Evolutionary conservation across 1,284 basidiomycete genomes (phyloP), one percentile per base, ranked within the genome.

Genomic region (Fomitopsis palustris): DNA sequence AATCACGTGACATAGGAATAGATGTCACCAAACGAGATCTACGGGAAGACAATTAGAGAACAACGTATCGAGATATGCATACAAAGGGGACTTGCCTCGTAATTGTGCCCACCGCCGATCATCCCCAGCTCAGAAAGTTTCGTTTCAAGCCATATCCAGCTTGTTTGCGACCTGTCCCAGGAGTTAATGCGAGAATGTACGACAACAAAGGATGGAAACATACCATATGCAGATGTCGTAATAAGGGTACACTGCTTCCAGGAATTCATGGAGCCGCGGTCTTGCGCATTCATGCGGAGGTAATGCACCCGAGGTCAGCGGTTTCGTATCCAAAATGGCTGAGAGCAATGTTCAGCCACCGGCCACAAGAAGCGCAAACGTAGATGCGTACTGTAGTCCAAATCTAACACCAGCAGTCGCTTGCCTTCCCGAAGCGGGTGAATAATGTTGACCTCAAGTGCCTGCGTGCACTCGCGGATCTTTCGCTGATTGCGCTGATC

Each of bases 131-230:
- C 94, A 17, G 92, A 85, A 4, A 97, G 80, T 74, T 96, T 97
- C 33, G 87, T 86, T 73, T 97, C 95, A 29, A 96, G 79, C 93
- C 93, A 96, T 53, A 93, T 80, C 93, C 93, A 95, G 62, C 85
- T 88, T 0, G 93, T 96, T 73, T 91, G 87, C 3, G 87, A 92
- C 92, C 87, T 87, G 52, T 14, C 41, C 10, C 58, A 29, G 38
- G 43, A 31, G 25, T 54, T 31, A 31, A 54, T 38, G 21, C 33
- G 52, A 17, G 37, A 19, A 16, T 9, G 21, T 21, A 31, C 54
- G 19, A 56, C 8, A 42, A 16, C 10, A 12, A 38, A 23, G 57
- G 45, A 4, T 6, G 2, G n/a, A 19, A 7, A 52, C 67, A 33
- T 66, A 89, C 92, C 92, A 94, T 58, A 94, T 87, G 65, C 88